Evolutionary conservation across 2,329 filamentous ascomycete genomes (phyloP).

Genomic region (Capronia coronata): DNA sequence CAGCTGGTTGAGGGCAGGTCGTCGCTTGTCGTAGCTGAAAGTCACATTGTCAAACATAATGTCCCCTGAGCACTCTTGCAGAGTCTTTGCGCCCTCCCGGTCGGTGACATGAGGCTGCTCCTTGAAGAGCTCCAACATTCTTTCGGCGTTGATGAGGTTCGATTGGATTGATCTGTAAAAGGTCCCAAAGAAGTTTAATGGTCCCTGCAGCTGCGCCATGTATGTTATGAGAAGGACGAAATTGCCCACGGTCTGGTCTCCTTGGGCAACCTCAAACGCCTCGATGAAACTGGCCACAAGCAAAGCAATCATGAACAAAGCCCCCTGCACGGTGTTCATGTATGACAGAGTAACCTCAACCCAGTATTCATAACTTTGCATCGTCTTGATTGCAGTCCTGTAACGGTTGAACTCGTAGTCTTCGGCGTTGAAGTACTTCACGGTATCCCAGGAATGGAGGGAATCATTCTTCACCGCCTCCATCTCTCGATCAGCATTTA

Average conservation of each 20-base stretch:
- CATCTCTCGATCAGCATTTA: slow-evolving; percentile 88
- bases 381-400: slow-evolving; percentile 61
- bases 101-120: slow-evolving; percentile 90
- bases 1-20: slow-evolving; percentile 75
- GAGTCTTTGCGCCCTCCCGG: slow-evolving; percentile 54
- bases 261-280: slow-evolving; percentile 67
- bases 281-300: slow-evolving; percentile 66
- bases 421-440: slow-evolving; percentile 86
- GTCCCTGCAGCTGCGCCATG: slow-evolving; percentile 71
- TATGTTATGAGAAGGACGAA: slow-evolving; percentile 71
- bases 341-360: slow-evolving; percentile 69
- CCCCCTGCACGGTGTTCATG: slow-evolving; percentile 74
- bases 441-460: slow-evolving; percentile 95
- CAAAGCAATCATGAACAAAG: slow-evolving; percentile 72
- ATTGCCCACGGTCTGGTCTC: slow-evolving; percentile 59
- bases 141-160: slow-evolving; percentile 94
- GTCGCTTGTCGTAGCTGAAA: slow-evolving; percentile 83
- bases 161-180: slow-evolving; percentile 96
- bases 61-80: slow-evolving; percentile 67
- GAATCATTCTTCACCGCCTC: slow-evolving; percentile 98
- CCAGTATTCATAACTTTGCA: slow-evolving; percentile 67
- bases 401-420: slow-evolving; percentile 71
- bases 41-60: slow-evolving; percentile 83
- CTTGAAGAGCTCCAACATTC: slow-evolving; percentile 91
- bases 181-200: slow-evolving; percentile 82